phyloP scores from a whole-genome alignment of 1,284 basidiomycete species.

The Ganoderma boninense region DNA sequence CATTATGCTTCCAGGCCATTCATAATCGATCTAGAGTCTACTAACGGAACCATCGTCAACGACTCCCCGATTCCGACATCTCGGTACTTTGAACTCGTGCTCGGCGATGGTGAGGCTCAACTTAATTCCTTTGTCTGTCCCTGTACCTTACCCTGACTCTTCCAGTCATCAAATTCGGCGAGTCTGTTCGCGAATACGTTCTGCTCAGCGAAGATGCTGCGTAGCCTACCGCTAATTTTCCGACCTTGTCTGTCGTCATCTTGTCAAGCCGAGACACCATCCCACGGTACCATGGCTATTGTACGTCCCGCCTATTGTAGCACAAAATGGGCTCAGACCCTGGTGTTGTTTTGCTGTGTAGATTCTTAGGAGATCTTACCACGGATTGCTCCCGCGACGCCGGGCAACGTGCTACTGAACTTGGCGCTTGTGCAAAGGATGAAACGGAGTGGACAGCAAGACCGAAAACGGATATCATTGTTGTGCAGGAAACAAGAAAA shows the following conservation, averaged over 20 bases:
- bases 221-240: constrained; percentile 37
- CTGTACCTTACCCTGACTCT: neutral
- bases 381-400: neutral
- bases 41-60: constrained; percentile 95
- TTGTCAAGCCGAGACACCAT: neutral
- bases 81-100: constrained; percentile 90
- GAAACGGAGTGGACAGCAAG: neutral
- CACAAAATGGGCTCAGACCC: constrained; percentile 5
- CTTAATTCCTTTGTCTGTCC: constrained; percentile 1
- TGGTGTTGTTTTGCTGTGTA: neutral
- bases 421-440: neutral
- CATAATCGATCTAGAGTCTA: constrained; percentile 96
- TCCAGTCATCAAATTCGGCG: constrained; percentile 91
- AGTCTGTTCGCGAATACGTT: constrained; percentile 89
- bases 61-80: constrained; percentile 85
- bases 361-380: neutral
- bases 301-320: constrained; percentile 26
- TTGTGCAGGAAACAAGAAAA: neutral
- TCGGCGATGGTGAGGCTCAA: constrained; percentile 81
- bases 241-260: neutral
- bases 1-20: constrained; percentile 73
- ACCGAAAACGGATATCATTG: neutral
- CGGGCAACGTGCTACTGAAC: constrained; percentile 2
- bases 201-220: constrained; percentile 83
- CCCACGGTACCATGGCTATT: constrained; percentile 4